phyloP scores from a whole-genome alignment of 495 filamentous ascomycete species.

The Evernia prunastri region DNA sequence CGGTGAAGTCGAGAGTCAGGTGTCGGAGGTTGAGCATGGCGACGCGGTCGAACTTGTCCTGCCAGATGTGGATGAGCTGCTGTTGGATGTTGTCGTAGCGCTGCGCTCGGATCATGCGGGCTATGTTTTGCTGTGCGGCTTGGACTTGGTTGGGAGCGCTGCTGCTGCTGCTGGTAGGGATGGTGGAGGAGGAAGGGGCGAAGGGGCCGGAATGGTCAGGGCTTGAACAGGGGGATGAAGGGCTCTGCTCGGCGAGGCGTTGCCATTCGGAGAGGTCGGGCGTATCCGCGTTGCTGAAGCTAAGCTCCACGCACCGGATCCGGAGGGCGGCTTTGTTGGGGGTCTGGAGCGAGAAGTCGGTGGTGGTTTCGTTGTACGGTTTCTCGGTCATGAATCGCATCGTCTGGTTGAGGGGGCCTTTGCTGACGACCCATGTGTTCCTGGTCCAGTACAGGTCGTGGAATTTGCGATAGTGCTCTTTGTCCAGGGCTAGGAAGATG shows the following conservation, averaged over 20 bases:
- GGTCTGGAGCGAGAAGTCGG: slow-evolving; percentile 9
- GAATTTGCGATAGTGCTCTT: not conserved
- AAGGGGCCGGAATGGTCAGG: not conserved
- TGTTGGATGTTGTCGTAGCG: not conserved
- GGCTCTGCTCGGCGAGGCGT: not conserved
- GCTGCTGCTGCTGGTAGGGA: too few species aligned
- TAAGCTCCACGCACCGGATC: slow-evolving; percentile 14
- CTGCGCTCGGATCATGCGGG: not conserved
- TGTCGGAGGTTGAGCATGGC: slow-evolving; percentile 9
- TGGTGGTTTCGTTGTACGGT: slow-evolving; percentile 6
- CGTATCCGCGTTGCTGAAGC: slow-evolving; percentile 14
- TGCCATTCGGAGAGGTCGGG: not conserved
- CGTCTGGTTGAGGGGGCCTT: slow-evolving; percentile 13
- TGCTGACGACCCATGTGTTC: slow-evolving; percentile 14
- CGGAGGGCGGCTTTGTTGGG: slow-evolving; percentile 13
- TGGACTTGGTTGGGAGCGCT: not conserved
- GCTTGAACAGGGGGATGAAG: not conserved
- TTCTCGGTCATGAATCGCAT: slow-evolving; percentile 17
- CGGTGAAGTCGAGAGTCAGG: slow-evolving; percentile 12
- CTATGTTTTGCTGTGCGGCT: not conserved
- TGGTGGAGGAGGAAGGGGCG: not conserved
- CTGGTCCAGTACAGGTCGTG: slow-evolving; percentile 13
- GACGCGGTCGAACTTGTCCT: slow-evolving; percentile 17
- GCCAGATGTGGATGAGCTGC: slow-evolving; percentile 6
- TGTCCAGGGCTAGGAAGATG: slow-evolving; percentile 13